A percentile compares a stretch with the other conserved stretches of the same genome.
Conservation (phyloP, 2,329 filamentous ascomycete genomes). For the Thielaviopsis cerberus region DNA sequence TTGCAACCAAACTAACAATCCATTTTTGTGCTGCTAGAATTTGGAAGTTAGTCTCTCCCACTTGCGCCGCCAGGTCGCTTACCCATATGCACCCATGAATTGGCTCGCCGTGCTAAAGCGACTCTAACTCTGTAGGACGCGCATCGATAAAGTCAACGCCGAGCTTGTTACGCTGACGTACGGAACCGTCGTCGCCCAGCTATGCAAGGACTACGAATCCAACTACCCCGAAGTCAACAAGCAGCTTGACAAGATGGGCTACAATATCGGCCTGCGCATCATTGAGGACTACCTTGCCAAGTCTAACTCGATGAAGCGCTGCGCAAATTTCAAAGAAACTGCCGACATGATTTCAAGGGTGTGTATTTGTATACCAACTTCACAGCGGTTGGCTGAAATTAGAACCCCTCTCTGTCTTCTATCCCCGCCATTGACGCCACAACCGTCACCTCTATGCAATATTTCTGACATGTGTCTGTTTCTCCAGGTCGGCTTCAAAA, state of each 20-base stretch:
- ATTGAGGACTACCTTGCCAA: conserved; percentile 98
- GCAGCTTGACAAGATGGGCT: conserved; percentile 96
- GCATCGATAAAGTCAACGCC: conserved; percentile 93
- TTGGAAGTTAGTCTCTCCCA: conserved; percentile 60
- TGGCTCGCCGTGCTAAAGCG: not conserved
- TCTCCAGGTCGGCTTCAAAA: conserved; percentile 82
- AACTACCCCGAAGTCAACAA: conserved; percentile 94
- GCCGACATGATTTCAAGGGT: conserved; percentile 94
- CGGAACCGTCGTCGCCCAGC: conserved; percentile 86
- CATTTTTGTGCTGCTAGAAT: conserved; percentile 36
- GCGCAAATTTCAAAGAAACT: conserved; percentile 83
- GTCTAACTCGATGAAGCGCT: conserved; percentile 73
- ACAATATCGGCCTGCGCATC: conserved; percentile 87
- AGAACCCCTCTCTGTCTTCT: not conserved
- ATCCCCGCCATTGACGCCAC: not conserved
- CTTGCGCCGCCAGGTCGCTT: not conserved
- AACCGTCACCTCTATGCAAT: not conserved
- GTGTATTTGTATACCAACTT: conserved; percentile 11
- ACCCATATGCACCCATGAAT: not conserved
- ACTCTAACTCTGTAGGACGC: conserved; percentile 40
- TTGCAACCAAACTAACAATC: conserved; percentile 9
- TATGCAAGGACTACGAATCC: conserved; percentile 89
- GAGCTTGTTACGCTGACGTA: conserved; percentile 95
- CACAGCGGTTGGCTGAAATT: not conserved
- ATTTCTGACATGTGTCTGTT: not conserved